Evolutionary conservation across 2,329 filamentous ascomycete species (phyloP).

Genomic region (Nectriaceae sp.): DNA sequence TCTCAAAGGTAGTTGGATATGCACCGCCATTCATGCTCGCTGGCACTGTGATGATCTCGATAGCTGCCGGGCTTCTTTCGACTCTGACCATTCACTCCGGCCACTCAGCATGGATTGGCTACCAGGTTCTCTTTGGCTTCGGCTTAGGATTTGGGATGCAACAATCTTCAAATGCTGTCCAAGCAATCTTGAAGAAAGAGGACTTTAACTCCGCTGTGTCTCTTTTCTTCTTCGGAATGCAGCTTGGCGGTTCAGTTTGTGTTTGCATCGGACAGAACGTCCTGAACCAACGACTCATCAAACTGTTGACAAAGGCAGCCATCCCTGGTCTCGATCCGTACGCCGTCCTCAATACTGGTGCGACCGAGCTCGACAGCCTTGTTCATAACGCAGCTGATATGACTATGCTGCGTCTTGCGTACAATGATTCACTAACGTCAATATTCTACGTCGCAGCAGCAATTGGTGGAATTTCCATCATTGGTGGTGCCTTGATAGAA

Average conservation of each 20-base stretch:
- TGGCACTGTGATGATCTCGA: slow-evolving; percentile 37
- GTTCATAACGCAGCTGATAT: not conserved
- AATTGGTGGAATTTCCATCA: slow-evolving; percentile 5
- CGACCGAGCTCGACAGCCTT: not conserved
- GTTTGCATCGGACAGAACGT: slow-evolving; percentile 10
- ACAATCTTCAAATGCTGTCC: slow-evolving; percentile 46
- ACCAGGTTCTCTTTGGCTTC: slow-evolving; percentile 54
- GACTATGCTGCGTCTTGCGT: slow-evolving; percentile 11
- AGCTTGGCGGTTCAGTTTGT: slow-evolving; percentile 7
- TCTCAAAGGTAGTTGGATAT: slow-evolving; percentile 40
- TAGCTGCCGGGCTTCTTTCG: slow-evolving; percentile 54
- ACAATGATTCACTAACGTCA: slow-evolving; percentile 8
- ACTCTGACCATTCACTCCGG: slow-evolving; percentile 48
- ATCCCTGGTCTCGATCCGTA: slow-evolving; percentile 23
- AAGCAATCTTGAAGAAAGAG: slow-evolving; percentile 47
- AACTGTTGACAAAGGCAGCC: not conserved
- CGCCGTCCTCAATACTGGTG: not conserved
- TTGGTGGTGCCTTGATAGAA: slow-evolving; percentile 10
- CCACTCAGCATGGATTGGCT: slow-evolving; percentile 55
- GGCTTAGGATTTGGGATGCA: slow-evolving; percentile 51
- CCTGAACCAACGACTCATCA: slow-evolving; percentile 9
- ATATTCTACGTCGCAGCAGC: slow-evolving; percentile 6
- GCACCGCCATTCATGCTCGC: slow-evolving; percentile 37
- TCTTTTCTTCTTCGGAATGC: slow-evolving; percentile 8
- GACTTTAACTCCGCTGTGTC: slow-evolving; percentile 47